Conservation (phyloP, 2,329 filamentous ascomycete genomes). For the Epichloe festucae region DNA sequence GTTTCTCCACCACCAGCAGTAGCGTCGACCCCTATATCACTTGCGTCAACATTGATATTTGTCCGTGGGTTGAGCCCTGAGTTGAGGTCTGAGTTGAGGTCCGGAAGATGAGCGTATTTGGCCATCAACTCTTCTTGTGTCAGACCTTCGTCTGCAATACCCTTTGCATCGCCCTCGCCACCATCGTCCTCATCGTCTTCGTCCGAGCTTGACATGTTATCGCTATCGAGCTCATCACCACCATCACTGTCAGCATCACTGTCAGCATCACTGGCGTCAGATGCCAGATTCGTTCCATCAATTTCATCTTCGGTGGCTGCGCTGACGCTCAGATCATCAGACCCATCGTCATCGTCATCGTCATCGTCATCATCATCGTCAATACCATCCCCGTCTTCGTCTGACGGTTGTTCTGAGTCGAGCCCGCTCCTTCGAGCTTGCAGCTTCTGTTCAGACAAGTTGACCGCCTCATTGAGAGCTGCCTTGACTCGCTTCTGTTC, state of each 20-base stretch:
- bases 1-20: slow-evolving; percentile 30
- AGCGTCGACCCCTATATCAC: slow-evolving; percentile 15
- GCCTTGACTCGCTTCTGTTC: slow-evolving; percentile 52
- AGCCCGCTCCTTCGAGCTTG: slow-evolving; percentile 44
- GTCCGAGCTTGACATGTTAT: slow-evolving; percentile 48
- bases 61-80: slow-evolving; percentile 13
- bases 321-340: slow-evolving; percentile 33
- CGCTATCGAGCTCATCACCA: slow-evolving; percentile 28
- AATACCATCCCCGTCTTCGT: slow-evolving; percentile 24
- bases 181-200: slow-evolving; percentile 53
- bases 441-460: slow-evolving; percentile 55
- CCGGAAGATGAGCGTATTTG: slow-evolving; percentile 56
- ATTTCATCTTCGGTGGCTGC: slow-evolving; percentile 19
- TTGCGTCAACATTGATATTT: slow-evolving; percentile 8
- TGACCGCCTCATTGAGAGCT: slow-evolving; percentile 61
- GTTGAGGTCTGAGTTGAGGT: slow-evolving; percentile 24
- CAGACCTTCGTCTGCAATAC: slow-evolving; percentile 47
- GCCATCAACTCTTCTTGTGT: slow-evolving; percentile 55
- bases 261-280: slow-evolving; percentile 15
- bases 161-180: slow-evolving; percentile 41
- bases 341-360: slow-evolving; percentile 22
- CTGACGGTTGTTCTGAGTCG: slow-evolving; percentile 37
- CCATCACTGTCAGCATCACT: slow-evolving; percentile 22
- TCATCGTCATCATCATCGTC: slow-evolving; percentile 26
- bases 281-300: slow-evolving; percentile 22